These are phyloP conservation scores for Epichloe festucae DNA, from an alignment of 2,329 filamentous ascomycete genomes.

Conservation along the genomic window DNA sequence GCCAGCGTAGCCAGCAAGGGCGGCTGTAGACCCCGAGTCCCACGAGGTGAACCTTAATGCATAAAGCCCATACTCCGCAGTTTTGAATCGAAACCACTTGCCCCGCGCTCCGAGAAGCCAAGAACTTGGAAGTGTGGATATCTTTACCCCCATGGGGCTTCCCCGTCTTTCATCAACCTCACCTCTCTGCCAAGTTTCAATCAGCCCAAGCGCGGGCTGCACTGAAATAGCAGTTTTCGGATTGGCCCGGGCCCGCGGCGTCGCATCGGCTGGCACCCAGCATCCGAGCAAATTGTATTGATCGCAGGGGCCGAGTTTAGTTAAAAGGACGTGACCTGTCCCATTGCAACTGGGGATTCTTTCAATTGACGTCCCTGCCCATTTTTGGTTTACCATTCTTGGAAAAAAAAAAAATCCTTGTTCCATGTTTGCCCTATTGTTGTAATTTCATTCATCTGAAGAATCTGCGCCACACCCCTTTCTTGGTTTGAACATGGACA, in stretches of 20 bases:
- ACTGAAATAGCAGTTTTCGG: not conserved
- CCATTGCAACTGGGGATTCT: not conserved
- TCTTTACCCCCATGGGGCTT: not conserved
- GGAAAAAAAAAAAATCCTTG: not conserved
- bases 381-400: too few species aligned
- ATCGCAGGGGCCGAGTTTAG: not conserved
- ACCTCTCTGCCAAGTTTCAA: not conserved
- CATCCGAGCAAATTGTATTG: not conserved
- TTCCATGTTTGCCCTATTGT: not conserved
- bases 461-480: too few species aligned
- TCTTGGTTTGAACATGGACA: conserved; percentile 1
- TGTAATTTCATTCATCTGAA: too few species aligned
- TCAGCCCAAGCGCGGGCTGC: not conserved
- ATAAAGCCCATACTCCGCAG: too few species aligned
- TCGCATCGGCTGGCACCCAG: not conserved
- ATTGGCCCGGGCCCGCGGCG: not conserved
- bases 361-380: too few species aligned
- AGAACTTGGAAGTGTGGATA: not conserved
- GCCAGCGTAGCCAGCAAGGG: not conserved
- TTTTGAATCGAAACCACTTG: too few species aligned
- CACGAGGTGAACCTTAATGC: not conserved
- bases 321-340: not conserved
- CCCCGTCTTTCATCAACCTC: not conserved
- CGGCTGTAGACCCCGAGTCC: not conserved
- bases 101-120: not conserved